Evolutionary conservation across 306 rosid species (phyloP), one percentile per base, ranked within the genome.

Genomic region (Elaeagnus macrophylla): DNA sequence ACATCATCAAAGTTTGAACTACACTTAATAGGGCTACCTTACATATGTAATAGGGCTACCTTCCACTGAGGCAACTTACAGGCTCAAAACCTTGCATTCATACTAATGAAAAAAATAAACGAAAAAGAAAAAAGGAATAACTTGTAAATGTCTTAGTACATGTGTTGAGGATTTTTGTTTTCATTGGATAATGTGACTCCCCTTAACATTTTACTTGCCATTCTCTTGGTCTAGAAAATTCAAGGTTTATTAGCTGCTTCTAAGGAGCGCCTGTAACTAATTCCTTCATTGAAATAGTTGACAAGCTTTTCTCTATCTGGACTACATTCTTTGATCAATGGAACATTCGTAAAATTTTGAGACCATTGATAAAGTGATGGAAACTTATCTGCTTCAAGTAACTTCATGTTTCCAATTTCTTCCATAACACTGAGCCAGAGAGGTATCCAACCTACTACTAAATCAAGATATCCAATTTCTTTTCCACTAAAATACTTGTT

Each of bases 301-400:
- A 62, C 35, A 14, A 73, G 69, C 9, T 9, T 3, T 18, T 67
- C 67, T 53, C 62, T 37, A 11, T 53, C 9, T 14, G 73, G 73
- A 57, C 62, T 42, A 7, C 75, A 73, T 68, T 83, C 77, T 57
- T 70, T 78, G 72, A 83, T 66, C 6, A 71, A 57, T 43, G 87
- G 84, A 64, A 57, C 65, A 6, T 68, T 61, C 19, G 45, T 41
- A 45, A 70, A 75, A 47, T 80, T 79, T 62, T 73, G 79, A 37
- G 75, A 77, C 87, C 87, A 83, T 73, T 67, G 61, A 57, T 37
- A 59, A 2, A 83, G 65, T n/a, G 57, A 70, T 5, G 93, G 87
- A 25, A 80, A 71, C 18, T 63, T 80, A 45, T 83, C 71, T 38
- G 18, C 11, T 13, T 79, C 75, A 15, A 72, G 67, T 16, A 80